Evolutionary conservation across 2,329 filamentous ascomycete species (phyloP).

Genomic region (Cyanodermella asteris): DNA sequence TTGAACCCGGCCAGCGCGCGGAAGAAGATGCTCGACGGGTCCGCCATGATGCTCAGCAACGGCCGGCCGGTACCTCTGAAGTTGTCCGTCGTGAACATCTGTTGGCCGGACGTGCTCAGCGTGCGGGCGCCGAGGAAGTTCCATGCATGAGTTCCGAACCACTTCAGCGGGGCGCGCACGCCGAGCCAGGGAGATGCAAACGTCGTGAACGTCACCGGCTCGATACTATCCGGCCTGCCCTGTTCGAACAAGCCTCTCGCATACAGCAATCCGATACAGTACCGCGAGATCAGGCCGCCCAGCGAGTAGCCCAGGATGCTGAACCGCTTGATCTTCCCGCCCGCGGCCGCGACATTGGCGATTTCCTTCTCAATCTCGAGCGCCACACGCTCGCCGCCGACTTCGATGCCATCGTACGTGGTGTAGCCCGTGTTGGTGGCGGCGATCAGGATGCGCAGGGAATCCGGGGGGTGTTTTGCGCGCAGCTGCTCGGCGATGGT

Average conservation of each 20-base stretch:
- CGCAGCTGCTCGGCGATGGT: constrained; percentile 30
- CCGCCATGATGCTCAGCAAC: constrained; percentile 59
- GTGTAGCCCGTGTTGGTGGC: constrained; percentile 34
- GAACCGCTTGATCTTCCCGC: constrained; percentile 55
- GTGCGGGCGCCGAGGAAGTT: constrained; percentile 69
- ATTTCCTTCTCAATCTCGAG: constrained; percentile 40
- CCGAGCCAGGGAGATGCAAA: constrained; percentile 73
- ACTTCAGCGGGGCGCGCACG: constrained; percentile 46
- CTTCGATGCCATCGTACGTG: constrained; percentile 45
- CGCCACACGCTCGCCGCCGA: constrained; percentile 44
- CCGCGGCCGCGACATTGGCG: constrained; percentile 31
- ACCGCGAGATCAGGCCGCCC: constrained; percentile 68
- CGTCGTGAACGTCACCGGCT: constrained; percentile 83
- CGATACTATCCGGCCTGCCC: constrained; percentile 46
- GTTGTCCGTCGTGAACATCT: constrained; percentile 68
- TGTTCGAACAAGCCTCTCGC: constrained; percentile 59
- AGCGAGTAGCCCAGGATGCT: constrained; percentile 80
- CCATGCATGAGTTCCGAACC: constrained; percentile 45
- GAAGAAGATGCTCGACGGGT: constrained; percentile 70
- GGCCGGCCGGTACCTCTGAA: constrained; percentile 70
- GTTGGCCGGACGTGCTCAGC: constrained; percentile 61
- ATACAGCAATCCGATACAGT: constrained; percentile 65
- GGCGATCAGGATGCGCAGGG: constrained; percentile 32
- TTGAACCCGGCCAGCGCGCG: constrained; percentile 55
- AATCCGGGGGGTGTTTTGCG: constrained; percentile 25